A percentile compares a stretch with the other conserved stretches of the same genome.
Conservation (phyloP, 352 stramenopile genomes). For the Phytophthora pluvialis region DNA sequence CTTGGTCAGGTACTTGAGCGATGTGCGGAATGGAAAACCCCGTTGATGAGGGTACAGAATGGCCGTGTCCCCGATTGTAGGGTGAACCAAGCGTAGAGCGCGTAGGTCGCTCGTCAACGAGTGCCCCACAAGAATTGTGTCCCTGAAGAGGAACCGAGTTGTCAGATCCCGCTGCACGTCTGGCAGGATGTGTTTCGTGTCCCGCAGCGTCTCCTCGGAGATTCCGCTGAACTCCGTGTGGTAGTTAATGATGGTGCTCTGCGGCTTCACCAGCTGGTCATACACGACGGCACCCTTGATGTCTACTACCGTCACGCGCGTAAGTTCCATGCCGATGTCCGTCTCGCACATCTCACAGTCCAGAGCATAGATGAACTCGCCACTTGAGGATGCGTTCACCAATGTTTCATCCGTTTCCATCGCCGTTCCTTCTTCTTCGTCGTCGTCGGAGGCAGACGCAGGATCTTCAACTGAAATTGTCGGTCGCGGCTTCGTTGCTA, state of each 20-base stretch:
- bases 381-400: constrained; percentile 8
- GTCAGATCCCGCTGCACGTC: constrained; percentile 78
- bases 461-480: constrained; percentile 7
- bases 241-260: constrained; percentile 90
- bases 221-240: constrained; percentile 92
- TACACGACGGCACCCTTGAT: constrained; percentile 66
- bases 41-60: constrained; percentile 87
- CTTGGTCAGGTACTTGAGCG: constrained; percentile 85
- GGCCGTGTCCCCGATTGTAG: constrained; percentile 73
- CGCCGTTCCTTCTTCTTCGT: constrained; percentile 27
- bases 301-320: constrained; percentile 82
- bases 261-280: constrained; percentile 85
- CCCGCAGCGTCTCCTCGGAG: constrained; percentile 68
- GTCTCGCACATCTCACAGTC: constrained; percentile 93
- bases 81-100: constrained; percentile 78
- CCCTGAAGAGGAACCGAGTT: constrained; percentile 60
- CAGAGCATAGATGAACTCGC: constrained; percentile 65
- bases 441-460: constrained; percentile 9
- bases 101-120: constrained; percentile 88
- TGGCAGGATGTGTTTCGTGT: constrained; percentile 62
- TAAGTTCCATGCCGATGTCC: constrained; percentile 83
- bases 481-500: constrained; percentile 54
- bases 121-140: constrained; percentile 88
- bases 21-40: constrained; percentile 84
- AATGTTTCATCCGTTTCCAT: constrained; percentile 37